A percentile compares a stretch with the other conserved stretches of the same genome.
These are phyloP conservation scores for Podospora bellae-mahoneyi DNA, from an alignment of 495 filamentous ascomycete species.

Conservation along the genomic window DNA sequence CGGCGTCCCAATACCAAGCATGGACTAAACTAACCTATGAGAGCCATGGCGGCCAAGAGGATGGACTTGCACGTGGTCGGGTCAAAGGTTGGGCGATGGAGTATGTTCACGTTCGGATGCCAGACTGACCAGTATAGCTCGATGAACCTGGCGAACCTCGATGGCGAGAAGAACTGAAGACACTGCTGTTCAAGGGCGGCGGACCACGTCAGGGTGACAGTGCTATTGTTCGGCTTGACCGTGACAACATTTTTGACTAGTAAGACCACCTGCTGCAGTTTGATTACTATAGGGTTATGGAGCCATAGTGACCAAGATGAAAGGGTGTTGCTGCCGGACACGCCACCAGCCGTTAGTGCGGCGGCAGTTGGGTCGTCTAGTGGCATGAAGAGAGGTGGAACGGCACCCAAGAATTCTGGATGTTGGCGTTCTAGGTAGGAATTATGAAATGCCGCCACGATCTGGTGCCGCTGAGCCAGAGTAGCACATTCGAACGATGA, in stretches of 20 bases:
- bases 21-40: conserved; percentile 28
- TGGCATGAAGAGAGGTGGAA: conserved; percentile 9
- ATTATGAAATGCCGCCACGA: conserved; percentile 24
- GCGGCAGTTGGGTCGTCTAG: not conserved
- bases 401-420: conserved; percentile 1
- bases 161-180: conserved; percentile 30
- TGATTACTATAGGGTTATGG: conserved; percentile 26
- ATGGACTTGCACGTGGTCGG: conserved; percentile 22
- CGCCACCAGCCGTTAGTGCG: not conserved
- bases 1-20: not conserved
- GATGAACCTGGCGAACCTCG: conserved; percentile 29
- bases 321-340: not conserved
- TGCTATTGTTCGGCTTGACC: conserved; percentile 27
- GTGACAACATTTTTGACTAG: conserved; percentile 27
- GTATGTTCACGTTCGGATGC: conserved; percentile 32
- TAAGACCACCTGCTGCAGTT: conserved; percentile 30
- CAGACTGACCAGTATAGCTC: conserved; percentile 35
- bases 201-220: conserved; percentile 28
- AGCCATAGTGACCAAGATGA: conserved; percentile 24
- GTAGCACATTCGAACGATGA: conserved; percentile 35
- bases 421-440: conserved; percentile 22
- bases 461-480: conserved; percentile 25
- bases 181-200: conserved; percentile 28
- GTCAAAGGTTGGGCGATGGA: conserved; percentile 31
- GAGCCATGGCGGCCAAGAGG: conserved; percentile 30